Conservation (phyloP, 1,284 basidiomycete genomes). For the Kwoniella shivajii region DNA sequence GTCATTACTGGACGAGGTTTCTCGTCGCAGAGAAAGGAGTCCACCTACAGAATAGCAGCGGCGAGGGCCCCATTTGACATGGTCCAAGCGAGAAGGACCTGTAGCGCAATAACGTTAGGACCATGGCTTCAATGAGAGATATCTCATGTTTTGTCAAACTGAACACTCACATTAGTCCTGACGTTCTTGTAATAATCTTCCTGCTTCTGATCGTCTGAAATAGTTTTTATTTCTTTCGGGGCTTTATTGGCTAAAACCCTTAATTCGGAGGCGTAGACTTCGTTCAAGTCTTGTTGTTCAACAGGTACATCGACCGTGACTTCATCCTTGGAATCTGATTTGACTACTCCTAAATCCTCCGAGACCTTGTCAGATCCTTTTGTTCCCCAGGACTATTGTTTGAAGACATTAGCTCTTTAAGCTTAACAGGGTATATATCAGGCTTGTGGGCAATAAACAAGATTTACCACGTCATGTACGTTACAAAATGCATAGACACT, state of each 20-base stretch:
- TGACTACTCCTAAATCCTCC: conserved; percentile 81
- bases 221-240: conserved; percentile 66
- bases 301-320: conserved; percentile 80
- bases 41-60: conserved; percentile 66
- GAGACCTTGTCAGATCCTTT: conserved; percentile 84
- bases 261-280: conserved; percentile 80
- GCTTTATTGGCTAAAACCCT: conserved; percentile 71
- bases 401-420: too few relatives aligned
- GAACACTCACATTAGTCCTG: conserved; percentile 69
- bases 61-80: conserved; percentile 77
- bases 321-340: conserved; percentile 58
- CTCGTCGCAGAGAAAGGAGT: too few relatives aligned
- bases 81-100: conserved; percentile 77
- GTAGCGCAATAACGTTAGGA: conserved; percentile 15
- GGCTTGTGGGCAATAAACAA: too few relatives aligned
- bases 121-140: neutral
- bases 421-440: too few relatives aligned
- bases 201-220: conserved; percentile 64
- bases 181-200: conserved; percentile 87
- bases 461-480: conserved; percentile 66
- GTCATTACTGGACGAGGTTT: neutral
- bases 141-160: neutral
- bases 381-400: conserved; percentile 68
- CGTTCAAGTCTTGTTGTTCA: conserved; percentile 82
- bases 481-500: conserved; percentile 70